Evolutionary conservation across 305 asterid species (phyloP).

Genomic region (Ruellia speciosa): DNA sequence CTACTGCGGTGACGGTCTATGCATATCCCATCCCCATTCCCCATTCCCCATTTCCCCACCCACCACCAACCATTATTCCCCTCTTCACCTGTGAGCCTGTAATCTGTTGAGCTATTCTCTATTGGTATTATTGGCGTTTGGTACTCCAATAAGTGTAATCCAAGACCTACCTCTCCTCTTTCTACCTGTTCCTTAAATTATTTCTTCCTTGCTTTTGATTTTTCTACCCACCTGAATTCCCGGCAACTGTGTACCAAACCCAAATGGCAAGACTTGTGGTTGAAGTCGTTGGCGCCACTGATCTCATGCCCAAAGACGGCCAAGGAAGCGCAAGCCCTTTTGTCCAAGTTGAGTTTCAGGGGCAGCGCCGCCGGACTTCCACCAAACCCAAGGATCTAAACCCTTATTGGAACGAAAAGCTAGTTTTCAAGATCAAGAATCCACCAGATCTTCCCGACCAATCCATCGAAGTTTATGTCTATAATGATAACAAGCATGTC

Average conservation of each 20-base stretch:
- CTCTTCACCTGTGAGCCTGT: too few species aligned
- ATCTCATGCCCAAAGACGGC: conserved; percentile 96
- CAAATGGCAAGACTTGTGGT: conserved; percentile 70
- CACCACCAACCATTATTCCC: too few species aligned
- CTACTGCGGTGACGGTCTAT: too few species aligned
- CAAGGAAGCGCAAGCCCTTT: conserved; percentile 86
- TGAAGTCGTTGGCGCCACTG: conserved; percentile 72
- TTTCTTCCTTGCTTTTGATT: too few species aligned
- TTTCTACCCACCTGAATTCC: background rate
- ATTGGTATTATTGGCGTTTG: too few species aligned
- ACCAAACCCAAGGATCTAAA: conserved; percentile 63
- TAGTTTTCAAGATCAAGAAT: conserved; percentile 45
- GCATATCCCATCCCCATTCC: too few species aligned
- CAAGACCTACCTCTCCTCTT: too few species aligned
- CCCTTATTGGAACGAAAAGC: conserved; percentile 76
- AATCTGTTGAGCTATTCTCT: too few species aligned
- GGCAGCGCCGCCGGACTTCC: conserved; percentile 50
- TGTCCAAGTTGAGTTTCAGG: conserved; percentile 64
- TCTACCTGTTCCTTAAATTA: too few species aligned
- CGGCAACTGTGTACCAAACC: conserved; percentile 2
- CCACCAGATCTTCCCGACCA: conserved; percentile 38
- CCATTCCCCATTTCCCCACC: too few species aligned
- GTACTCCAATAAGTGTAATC: too few species aligned
- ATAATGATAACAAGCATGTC: conserved; percentile 68
- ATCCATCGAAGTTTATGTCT: conserved; percentile 49